Evolutionary conservation across 495 filamentous ascomycete genomes (phyloP).

Genomic region (Rostrohypoxylon terebratum): DNA sequence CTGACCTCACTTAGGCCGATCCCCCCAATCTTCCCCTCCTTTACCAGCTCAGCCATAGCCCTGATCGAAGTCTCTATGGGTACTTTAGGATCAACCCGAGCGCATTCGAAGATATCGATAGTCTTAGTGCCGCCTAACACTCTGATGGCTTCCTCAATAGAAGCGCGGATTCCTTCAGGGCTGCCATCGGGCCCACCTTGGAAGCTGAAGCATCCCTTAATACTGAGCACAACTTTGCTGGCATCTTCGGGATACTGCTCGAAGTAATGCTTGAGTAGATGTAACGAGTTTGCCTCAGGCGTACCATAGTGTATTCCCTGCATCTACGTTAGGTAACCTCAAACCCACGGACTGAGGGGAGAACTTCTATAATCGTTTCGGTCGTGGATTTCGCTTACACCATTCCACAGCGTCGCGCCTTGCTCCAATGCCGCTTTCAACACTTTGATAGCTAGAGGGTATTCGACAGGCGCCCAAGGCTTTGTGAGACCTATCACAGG

Average conservation of each 20-base stretch:
- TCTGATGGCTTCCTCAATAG: slow-evolving; percentile 72
- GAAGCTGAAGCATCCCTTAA: slow-evolving; percentile 63
- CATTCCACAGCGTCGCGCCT: slow-evolving; percentile 77
- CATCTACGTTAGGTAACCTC: slow-evolving; percentile 6
- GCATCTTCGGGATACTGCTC: slow-evolving; percentile 68
- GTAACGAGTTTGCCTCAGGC: slow-evolving; percentile 60
- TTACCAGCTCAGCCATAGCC: slow-evolving; percentile 58
- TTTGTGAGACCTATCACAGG: slow-evolving; percentile 68
- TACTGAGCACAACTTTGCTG: slow-evolving; percentile 67
- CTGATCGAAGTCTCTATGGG: slow-evolving; percentile 49
- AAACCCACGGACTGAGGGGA: neutral
- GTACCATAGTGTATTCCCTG: slow-evolving; percentile 61
- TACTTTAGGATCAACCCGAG: slow-evolving; percentile 71
- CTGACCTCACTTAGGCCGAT: slow-evolving; percentile 60
- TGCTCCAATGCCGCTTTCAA: slow-evolving; percentile 68
- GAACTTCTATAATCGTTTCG: neutral
- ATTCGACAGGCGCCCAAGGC: slow-evolving; percentile 61
- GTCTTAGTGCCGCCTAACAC: slow-evolving; percentile 72
- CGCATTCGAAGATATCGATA: slow-evolving; percentile 79
- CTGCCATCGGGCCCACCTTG: slow-evolving; percentile 55
- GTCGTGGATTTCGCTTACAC: slow-evolving; percentile 45
- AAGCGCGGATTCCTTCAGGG: slow-evolving; percentile 67
- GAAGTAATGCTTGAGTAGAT: slow-evolving; percentile 69
- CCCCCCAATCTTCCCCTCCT: slow-evolving; percentile 65
- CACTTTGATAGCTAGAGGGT: slow-evolving; percentile 66